Conservation (phyloP, 441 rosid genomes). For the Breynia disticha region DNA sequence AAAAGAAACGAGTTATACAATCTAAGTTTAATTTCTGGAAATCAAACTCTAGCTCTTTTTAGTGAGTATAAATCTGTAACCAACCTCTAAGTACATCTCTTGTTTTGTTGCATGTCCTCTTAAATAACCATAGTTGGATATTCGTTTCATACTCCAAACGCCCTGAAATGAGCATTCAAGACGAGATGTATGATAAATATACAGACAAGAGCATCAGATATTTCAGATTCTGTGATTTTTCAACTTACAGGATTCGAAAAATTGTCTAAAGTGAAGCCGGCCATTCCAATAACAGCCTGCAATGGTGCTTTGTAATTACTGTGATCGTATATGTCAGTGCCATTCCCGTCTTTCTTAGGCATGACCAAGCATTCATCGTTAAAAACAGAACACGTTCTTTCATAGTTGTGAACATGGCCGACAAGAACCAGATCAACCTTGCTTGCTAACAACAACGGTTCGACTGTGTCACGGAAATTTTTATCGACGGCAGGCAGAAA, state of each 20-base stretch:
- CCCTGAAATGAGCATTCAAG: slow-evolving; percentile 16
- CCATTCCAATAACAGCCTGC: slow-evolving; percentile 56
- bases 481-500: slow-evolving; percentile 3
- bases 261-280: slow-evolving; percentile 37
- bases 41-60: too few relatives aligned
- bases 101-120: slow-evolving; percentile 37
- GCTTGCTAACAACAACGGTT: slow-evolving; percentile 33
- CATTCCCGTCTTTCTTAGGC: slow-evolving; percentile 36
- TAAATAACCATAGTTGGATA: slow-evolving; percentile 35
- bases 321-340: slow-evolving; percentile 38
- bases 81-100: slow-evolving; percentile 40
- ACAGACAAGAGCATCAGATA: background rate
- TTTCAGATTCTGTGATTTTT: background rate
- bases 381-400: slow-evolving; percentile 48
- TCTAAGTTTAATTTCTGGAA: too few relatives aligned
- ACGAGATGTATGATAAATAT: background rate
- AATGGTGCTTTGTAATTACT: slow-evolving; percentile 45
- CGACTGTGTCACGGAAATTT: slow-evolving; percentile 19
- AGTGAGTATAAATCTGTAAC: too few relatives aligned
- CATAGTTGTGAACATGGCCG: slow-evolving; percentile 64
- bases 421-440: slow-evolving; percentile 54
- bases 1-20: background rate
- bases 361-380: slow-evolving; percentile 29
- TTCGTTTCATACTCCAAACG: slow-evolving; percentile 46
- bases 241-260: slow-evolving; percentile 29